A percentile compares a stretch with the other conserved stretches of the same genome.
These are phyloP conservation scores for Blastocystis sp. DNA, from an alignment of 352 stramenopile species.

Conservation along the genomic window DNA sequence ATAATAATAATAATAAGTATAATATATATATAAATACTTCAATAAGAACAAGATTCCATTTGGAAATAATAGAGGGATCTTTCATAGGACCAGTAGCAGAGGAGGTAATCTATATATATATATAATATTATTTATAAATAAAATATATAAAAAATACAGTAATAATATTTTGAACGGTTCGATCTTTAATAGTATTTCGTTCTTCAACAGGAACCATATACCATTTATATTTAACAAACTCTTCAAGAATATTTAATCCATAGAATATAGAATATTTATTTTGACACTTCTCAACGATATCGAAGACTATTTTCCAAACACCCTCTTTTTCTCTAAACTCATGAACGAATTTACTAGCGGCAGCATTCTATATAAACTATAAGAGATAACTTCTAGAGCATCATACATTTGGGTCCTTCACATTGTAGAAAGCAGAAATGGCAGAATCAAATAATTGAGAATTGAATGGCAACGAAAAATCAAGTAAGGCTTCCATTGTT, in stretches of 20 bases:
- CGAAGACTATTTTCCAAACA: slow-evolving; percentile 69
- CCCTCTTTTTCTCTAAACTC: slow-evolving; percentile 71
- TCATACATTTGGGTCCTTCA: slow-evolving; percentile 65
- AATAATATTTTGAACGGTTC: slow-evolving; percentile 85
- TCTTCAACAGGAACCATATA: slow-evolving; percentile 51
- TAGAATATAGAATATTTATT: slow-evolving; percentile 71
- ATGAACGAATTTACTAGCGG: slow-evolving; percentile 75
- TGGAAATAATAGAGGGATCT: slow-evolving; percentile 44
- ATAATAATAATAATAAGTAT: too few species aligned
- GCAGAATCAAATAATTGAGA: slow-evolving; percentile 80
- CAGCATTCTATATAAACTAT: slow-evolving; percentile 39
- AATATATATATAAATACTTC: too few species aligned
- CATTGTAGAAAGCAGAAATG: slow-evolving; percentile 79
- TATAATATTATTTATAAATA: slow-evolving; percentile 74
- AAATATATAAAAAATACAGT: slow-evolving; percentile 67
- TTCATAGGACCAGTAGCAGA: neutral
- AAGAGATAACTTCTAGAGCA: neutral
- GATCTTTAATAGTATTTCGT: slow-evolving; percentile 89
- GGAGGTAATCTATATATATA: slow-evolving; percentile 48
- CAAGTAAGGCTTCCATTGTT: slow-evolving; percentile 53
- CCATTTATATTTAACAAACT: slow-evolving; percentile 76
- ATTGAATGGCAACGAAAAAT: slow-evolving; percentile 80
- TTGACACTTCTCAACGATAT: slow-evolving; percentile 77
- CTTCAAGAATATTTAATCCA: slow-evolving; percentile 71
- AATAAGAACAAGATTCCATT: slow-evolving; percentile 85